Evolutionary conservation across 768 basidiomycete genomes (phyloP), one percentile per base, ranked within the genome.

Genomic region (Calocybe cyanea): DNA sequence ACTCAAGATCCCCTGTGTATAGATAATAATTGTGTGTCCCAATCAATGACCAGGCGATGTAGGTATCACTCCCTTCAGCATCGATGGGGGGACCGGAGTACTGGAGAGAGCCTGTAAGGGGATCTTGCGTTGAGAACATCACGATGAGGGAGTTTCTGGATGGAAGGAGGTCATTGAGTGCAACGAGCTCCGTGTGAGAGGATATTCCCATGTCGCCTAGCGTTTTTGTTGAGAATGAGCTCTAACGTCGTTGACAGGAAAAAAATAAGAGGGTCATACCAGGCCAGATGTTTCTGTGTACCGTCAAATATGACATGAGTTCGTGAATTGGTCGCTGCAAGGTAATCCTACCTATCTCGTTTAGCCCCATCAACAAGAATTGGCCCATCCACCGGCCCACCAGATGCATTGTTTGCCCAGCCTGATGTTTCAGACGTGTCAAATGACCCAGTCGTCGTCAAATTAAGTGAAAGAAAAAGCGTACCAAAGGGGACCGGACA

Each of bases 321-420:
- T 15, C 10, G n/a, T 23, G 17, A 4, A 13, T 32, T 20, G 7
- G 13, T 32, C 13, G 21, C 10, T 11, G 6, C 28, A n/a, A 9
- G 23, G 36, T 14, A 23, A 47, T 64, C n/a, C 38, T 33, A 70
- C 70, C 75, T 63, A 53, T 77, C 76, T 33, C 76, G 67, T 51
- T 78, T 77, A 2, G 76, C 75, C 2, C 76, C 76, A 48, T 78
- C 76, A 5, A 77, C 74, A 25, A 78, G 65, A 38, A 76, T 75
- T 13, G 75, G 73, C 0, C 75, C 75, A 6, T 66, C 70, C 0
- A 68, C 64, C 9, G 72, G 66, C 4, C 75, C 75, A 20, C 73
- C 64, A 17, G 70, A 69, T 13, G 74, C 76, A 42, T 73, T 70
- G 51, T 76, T 75, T 15, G 61, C 60, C 75, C 76, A 77, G 13